These are phyloP conservation scores for Penicillium sp. DNA, from an alignment of 2,329 filamentous ascomycete species.

Conservation along the genomic window DNA sequence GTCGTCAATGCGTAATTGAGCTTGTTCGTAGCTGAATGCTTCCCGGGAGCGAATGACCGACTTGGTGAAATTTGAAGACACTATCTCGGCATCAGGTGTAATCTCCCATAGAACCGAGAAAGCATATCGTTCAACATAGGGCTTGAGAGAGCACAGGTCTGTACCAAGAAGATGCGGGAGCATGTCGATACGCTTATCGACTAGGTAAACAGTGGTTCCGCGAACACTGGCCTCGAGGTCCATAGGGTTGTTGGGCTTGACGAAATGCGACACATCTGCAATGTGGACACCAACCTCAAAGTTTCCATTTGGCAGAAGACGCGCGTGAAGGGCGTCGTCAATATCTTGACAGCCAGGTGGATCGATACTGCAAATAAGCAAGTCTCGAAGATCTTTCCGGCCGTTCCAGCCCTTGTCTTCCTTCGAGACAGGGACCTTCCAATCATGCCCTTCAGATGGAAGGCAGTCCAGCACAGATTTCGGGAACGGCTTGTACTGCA, in stretches of 20 bases:
- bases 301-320: slow-evolving; percentile 83
- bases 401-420: slow-evolving; percentile 86
- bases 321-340: slow-evolving; percentile 91
- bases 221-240: slow-evolving; percentile 90
- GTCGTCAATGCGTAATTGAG: slow-evolving; percentile 92
- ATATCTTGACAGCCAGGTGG: slow-evolving; percentile 96
- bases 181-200: slow-evolving; percentile 99
- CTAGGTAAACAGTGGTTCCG: slow-evolving; percentile 94
- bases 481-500: slow-evolving; percentile 95
- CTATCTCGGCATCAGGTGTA: slow-evolving; percentile 77
- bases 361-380: slow-evolving; percentile 96
- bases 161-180: slow-evolving; percentile 93
- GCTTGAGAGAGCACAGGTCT: slow-evolving; percentile 93
- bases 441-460: slow-evolving; percentile 86
- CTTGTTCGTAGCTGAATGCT: slow-evolving; percentile 96
- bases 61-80: slow-evolving; percentile 87
- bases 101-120: slow-evolving; percentile 90
- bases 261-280: slow-evolving; percentile 98
- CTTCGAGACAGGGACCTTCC: slow-evolving; percentile 79
- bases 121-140: slow-evolving; percentile 91
- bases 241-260: slow-evolving; percentile 96
- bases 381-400: slow-evolving; percentile 76
- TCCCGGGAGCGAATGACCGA: slow-evolving; percentile 96
- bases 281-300: slow-evolving; percentile 97
- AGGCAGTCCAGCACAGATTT: slow-evolving; percentile 94